Conservation (phyloP, 768 basidiomycete genomes). For the Psilocybe sp. region DNA sequence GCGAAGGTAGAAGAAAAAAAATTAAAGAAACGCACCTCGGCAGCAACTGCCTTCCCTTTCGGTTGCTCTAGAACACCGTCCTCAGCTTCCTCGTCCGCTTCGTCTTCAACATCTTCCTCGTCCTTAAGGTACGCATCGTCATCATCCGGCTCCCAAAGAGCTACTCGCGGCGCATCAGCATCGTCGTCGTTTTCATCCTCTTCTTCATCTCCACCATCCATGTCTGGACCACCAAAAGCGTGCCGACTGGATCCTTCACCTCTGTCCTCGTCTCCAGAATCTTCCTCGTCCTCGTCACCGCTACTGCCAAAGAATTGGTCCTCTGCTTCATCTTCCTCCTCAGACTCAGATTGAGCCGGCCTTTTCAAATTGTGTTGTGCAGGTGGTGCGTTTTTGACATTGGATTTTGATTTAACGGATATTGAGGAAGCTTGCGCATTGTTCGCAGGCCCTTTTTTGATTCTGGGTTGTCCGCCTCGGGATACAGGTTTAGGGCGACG, state of each 20-base stretch:
- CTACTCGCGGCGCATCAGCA: conserved; percentile 54
- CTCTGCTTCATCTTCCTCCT: too few relatives aligned
- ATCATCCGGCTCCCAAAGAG: conserved; percentile 50
- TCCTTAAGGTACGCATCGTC: conserved; percentile 11
- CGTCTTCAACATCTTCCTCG: conserved; percentile 12
- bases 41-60: not conserved
- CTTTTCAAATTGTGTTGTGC: too few relatives aligned
- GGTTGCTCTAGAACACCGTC: conserved; percentile 1
- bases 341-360: too few relatives aligned
- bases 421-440: too few relatives aligned
- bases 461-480: too few relatives aligned
- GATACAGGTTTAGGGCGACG: conserved; percentile 19
- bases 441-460: too few relatives aligned
- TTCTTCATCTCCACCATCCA: conserved; percentile 26
- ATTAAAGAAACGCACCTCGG: conserved; percentile 10
- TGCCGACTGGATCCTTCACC: conserved; percentile 21
- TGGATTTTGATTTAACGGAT: too few relatives aligned
- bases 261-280: conserved; percentile 9
- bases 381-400: too few relatives aligned
- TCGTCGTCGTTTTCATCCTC: conserved; percentile 31
- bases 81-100: conserved; percentile 31
- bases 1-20: not conserved
- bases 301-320: too few relatives aligned
- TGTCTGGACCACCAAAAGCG: not conserved
- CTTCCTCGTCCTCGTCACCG: conserved; percentile 2